These are phyloP conservation scores for Selenicereus undatus DNA, from an alignment of 148 eudicot species.

Conservation along the genomic window DNA sequence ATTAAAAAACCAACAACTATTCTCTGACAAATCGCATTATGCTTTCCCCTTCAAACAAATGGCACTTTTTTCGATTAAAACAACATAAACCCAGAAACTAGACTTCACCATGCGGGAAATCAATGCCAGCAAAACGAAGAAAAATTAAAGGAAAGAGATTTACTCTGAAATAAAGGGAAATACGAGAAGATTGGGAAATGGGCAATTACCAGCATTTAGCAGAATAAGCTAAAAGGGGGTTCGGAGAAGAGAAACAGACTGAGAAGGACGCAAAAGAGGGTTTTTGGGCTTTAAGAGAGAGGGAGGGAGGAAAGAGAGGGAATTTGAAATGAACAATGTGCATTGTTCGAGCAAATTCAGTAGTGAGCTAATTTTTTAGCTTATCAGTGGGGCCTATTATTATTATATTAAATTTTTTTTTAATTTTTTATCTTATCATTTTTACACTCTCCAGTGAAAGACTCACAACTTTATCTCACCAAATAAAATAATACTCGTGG, in stretches of 20 bases:
- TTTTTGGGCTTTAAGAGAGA: background rate
- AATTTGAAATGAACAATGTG: background rate
- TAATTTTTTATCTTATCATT: too few relatives aligned
- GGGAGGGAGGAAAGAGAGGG: conserved; percentile 14
- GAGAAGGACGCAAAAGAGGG: background rate
- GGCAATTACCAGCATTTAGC: conserved; percentile 13
- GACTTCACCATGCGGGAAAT: background rate
- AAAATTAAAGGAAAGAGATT: background rate
- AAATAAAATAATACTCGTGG: too few relatives aligned
- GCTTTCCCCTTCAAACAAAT: too few relatives aligned
- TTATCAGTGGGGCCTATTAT: too few relatives aligned
- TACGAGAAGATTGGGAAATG: background rate
- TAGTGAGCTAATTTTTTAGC: too few relatives aligned
- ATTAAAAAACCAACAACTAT: background rate
- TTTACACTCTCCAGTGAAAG: too few relatives aligned
- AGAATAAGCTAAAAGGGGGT: background rate
- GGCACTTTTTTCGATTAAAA: too few relatives aligned
- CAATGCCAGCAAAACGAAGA: conserved; percentile 2
- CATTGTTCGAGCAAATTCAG: too few relatives aligned
- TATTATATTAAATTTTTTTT: too few relatives aligned
- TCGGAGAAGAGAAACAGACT: background rate
- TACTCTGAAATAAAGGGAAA: background rate
- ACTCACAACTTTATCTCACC: too few relatives aligned
- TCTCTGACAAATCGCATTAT: background rate
- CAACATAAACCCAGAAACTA: background rate